Percentiles rank a stretch among this genome's conserved stretches.
Evolutionary conservation across 257 asterid species (phyloP).

Genomic region (Penstemon barbatus): DNA sequence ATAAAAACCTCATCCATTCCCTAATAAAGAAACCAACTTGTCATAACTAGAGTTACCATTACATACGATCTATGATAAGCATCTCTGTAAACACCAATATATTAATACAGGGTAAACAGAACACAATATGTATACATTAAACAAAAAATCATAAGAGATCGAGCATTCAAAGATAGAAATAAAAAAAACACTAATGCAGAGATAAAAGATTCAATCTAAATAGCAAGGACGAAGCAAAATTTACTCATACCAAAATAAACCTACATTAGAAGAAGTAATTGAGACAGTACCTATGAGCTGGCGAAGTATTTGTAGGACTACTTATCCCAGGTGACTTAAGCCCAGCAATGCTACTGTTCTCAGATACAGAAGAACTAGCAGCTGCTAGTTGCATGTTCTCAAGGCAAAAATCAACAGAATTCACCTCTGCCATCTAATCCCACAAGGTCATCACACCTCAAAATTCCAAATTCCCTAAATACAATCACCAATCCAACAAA

Average conservation of each 20-base stretch:
- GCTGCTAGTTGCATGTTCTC: conserved; percentile 72
- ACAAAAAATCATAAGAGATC: too few relatives aligned
- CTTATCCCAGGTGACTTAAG: conserved; percentile 60
- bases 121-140: too few relatives aligned
- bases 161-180: too few relatives aligned
- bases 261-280: neutral
- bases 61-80: neutral
- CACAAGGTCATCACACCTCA: conserved; percentile 47
- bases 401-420: conserved; percentile 47
- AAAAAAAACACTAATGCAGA: neutral
- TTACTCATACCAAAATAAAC: conserved; percentile 15
- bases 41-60: neutral
- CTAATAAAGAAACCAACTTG: neutral
- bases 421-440: conserved; percentile 62
- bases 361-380: conserved; percentile 86
- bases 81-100: neutral
- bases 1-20: neutral
- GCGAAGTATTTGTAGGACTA: conserved; percentile 72
- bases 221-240: neutral
- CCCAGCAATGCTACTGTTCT: conserved; percentile 63
- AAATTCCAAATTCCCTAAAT: conserved; percentile 30
- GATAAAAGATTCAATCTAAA: neutral
- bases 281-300: conserved; percentile 62
- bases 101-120: too few relatives aligned
- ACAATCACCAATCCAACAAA: conserved; percentile 28